Evolutionary conservation across 208 protist species (phyloP).

Genomic region (Leishmania tarentolae): DNA sequence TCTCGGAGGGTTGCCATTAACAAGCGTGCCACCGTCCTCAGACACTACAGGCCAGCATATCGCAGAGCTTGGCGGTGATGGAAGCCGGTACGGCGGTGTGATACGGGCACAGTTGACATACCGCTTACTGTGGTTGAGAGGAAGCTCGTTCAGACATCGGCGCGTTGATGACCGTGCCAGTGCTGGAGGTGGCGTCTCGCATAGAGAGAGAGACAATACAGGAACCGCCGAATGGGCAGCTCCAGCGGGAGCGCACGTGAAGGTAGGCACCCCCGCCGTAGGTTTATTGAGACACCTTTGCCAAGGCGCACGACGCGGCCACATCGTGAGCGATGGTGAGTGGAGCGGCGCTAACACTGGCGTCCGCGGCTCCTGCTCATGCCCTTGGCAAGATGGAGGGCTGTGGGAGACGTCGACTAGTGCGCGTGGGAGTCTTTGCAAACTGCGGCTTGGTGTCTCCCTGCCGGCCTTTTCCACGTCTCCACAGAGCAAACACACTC

Average conservation of each 20-base stretch:
- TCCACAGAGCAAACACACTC: neutral
- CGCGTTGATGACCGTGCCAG: neutral
- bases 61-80: neutral
- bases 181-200: neutral
- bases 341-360: neutral
- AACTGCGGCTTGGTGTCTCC: neutral
- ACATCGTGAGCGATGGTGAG: neutral
- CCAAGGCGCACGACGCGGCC: neutral
- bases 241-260: neutral
- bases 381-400: conserved; percentile 1
- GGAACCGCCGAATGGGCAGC: conserved; percentile 5
- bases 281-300: neutral
- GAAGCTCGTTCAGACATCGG: conserved; percentile 4
- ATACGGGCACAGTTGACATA: neutral
- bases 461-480: neutral
- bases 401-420: neutral
- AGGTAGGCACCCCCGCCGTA: neutral
- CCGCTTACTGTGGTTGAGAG: neutral
- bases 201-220: conserved; percentile 14
- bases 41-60: no score
- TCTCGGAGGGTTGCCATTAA: neutral
- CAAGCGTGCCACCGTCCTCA: neutral
- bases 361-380: neutral
- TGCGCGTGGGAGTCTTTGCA: neutral
- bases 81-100: neutral